phyloP scores from a whole-genome alignment of 163 green algal species.

The Trebouxia gelatinosa region DNA sequence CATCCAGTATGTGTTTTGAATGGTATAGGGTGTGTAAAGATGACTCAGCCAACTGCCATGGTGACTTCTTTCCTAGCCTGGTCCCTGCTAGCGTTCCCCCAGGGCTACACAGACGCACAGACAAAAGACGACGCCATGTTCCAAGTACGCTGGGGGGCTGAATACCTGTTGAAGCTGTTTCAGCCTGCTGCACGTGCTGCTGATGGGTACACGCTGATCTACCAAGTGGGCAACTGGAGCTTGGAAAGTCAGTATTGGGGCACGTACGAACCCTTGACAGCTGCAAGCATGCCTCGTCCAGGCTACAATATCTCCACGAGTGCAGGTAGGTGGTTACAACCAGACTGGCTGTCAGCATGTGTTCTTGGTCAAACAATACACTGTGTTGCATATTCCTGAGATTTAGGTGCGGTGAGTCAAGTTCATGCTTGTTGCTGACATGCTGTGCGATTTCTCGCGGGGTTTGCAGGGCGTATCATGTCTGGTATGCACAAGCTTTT shows the following conservation, averaged over 20 bases:
- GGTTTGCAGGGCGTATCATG: neutral
- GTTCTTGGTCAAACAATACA: neutral
- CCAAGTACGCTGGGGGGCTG: slow-evolving; percentile 56
- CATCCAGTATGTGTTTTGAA: no score
- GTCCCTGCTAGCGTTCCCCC: slow-evolving; percentile 61
- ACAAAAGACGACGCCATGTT: slow-evolving; percentile 43
- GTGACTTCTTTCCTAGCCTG: slow-evolving; percentile 70
- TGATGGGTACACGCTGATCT: slow-evolving; percentile 29
- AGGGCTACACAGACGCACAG: slow-evolving; percentile 36
- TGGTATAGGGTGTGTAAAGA: slow-evolving; percentile 82
- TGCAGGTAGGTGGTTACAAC: neutral
- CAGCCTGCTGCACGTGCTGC: neutral
- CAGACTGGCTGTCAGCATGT: neutral
- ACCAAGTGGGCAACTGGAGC: slow-evolving; percentile 53
- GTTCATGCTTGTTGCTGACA: neutral
- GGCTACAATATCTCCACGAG: slow-evolving; percentile 47
- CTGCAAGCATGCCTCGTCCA: slow-evolving; percentile 32
- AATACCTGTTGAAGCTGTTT: slow-evolving; percentile 71
- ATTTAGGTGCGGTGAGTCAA: neutral
- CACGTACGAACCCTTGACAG: slow-evolving; percentile 48
- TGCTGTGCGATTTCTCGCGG: neutral
- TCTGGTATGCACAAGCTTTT: neutral
- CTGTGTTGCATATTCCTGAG: neutral
- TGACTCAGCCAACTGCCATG: slow-evolving; percentile 76
- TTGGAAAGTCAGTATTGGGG: slow-evolving; percentile 53